Evolutionary conservation across 2,329 filamentous ascomycete species (phyloP).

Genomic region (Fusarium torreyae): DNA sequence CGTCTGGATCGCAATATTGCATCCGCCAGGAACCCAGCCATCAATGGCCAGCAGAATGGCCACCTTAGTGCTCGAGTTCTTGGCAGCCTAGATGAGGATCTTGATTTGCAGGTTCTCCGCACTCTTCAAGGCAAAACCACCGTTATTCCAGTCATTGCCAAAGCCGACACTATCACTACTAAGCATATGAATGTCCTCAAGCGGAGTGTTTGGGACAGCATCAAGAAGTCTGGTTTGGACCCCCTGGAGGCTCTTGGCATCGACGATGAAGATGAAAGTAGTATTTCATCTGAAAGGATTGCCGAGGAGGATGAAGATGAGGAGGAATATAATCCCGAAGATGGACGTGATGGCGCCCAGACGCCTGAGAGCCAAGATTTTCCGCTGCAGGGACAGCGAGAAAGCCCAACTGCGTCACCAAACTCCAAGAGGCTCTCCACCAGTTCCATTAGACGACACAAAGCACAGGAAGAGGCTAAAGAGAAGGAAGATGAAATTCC

Average conservation of each 20-base stretch:
- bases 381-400: constrained; percentile 55
- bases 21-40: constrained; percentile 69
- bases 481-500: constrained; percentile 72
- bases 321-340: constrained; percentile 37
- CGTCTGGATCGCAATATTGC: constrained; percentile 88
- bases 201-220: constrained; percentile 88
- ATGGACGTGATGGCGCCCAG: constrained; percentile 43
- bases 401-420: constrained; percentile 54
- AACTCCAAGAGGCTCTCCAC: constrained; percentile 63
- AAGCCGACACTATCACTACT: constrained; percentile 96
- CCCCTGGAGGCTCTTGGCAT: constrained; percentile 89
- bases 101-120: constrained; percentile 91
- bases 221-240: constrained; percentile 89
- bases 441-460: constrained; percentile 62
- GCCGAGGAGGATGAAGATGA: constrained; percentile 69
- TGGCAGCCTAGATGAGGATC: constrained; percentile 85
- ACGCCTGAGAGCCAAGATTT: constrained; percentile 56
- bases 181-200: constrained; percentile 95
- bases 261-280: constrained; percentile 79
- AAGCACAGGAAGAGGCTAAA: constrained; percentile 62
- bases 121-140: constrained; percentile 94
- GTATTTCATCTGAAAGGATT: constrained; percentile 68
- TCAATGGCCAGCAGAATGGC: constrained; percentile 67
- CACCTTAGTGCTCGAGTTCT: constrained; percentile 62
- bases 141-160: constrained; percentile 94